Evolutionary conservation across 352 stramenopile genomes (phyloP).

Genomic region (Thalassiosira gravida): DNA sequence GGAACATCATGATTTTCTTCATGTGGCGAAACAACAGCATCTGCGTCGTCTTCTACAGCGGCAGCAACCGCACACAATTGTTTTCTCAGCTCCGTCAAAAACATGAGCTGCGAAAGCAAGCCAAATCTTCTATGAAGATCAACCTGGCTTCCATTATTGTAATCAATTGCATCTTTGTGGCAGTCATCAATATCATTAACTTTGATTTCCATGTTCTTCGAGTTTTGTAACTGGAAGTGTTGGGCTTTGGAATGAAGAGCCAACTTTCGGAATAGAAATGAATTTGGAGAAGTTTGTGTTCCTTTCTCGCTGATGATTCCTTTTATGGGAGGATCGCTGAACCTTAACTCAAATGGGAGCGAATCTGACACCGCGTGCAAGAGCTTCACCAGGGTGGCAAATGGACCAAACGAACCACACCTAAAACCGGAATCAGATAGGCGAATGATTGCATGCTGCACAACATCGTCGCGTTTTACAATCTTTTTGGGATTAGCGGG

Average conservation of each 20-base stretch:
- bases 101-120: conserved; percentile 74
- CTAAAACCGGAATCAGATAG: conserved; percentile 84
- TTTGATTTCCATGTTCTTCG: conserved; percentile 30
- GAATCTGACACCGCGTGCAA: conserved; percentile 82
- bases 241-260: conserved; percentile 64
- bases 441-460: conserved; percentile 86
- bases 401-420: conserved; percentile 86
- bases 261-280: conserved; percentile 78
- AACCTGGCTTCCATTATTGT: not conserved
- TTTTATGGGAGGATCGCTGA: conserved; percentile 79
- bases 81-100: conserved; percentile 74
- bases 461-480: conserved; percentile 79
- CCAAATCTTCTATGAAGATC: conserved; percentile 63
- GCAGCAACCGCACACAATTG: conserved; percentile 73
- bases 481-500: conserved; percentile 50
- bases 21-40: conserved; percentile 14
- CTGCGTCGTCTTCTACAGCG: conserved; percentile 44
- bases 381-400: conserved; percentile 78
- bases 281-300: conserved; percentile 77
- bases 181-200: conserved; percentile 46
- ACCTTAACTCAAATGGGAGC: conserved; percentile 82
- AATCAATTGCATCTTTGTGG: not conserved
- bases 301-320: conserved; percentile 80
- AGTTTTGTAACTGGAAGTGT: conserved; percentile 46
- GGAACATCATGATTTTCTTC: conserved; percentile 31